A percentile compares a stretch with the other conserved stretches of the same genome.
Evolutionary conservation across 192 early-diverging fungal genomes (phyloP).

Genomic region (Coemansia sp.): DNA sequence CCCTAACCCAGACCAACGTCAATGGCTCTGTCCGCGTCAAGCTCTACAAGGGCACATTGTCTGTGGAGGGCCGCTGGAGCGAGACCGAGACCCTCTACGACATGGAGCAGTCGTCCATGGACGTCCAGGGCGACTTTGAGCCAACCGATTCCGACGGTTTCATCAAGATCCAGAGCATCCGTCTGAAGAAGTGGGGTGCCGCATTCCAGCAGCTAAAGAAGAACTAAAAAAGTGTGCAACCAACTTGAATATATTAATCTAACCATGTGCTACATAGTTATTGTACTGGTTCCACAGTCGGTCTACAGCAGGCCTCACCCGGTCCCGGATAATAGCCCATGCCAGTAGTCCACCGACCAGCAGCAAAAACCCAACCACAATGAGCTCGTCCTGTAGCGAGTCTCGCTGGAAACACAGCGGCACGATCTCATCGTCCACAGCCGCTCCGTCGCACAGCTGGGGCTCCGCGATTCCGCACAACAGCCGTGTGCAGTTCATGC

Average conservation of each 20-base stretch:
- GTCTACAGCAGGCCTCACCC: constrained; percentile 26
- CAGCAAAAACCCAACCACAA: constrained; percentile 42
- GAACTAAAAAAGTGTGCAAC: constrained; percentile 21
- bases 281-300: constrained; percentile 44
- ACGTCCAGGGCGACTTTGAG: constrained; percentile 86
- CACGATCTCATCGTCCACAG: constrained; percentile 48
- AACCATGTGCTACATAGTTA: neutral
- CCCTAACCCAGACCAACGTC: constrained; percentile 80
- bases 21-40: constrained; percentile 92
- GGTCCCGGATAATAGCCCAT: constrained; percentile 38
- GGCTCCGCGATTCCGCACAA: constrained; percentile 48
- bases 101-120: constrained; percentile 95
- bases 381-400: constrained; percentile 52
- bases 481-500: constrained; percentile 53
- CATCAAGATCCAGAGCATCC: constrained; percentile 96
- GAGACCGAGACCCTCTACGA: constrained; percentile 86
- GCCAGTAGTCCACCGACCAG: constrained; percentile 42
- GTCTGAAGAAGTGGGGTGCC: constrained; percentile 81
- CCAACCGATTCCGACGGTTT: constrained; percentile 94
- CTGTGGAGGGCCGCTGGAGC: constrained; percentile 87
- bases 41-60: constrained; percentile 92
- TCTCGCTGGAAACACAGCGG: constrained; percentile 54
- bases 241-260: neutral
- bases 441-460: constrained; percentile 51
- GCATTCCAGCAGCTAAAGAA: constrained; percentile 27